Conservation (phyloP, 495 filamentous ascomycete genomes). For the Daldinia decipiens region DNA sequence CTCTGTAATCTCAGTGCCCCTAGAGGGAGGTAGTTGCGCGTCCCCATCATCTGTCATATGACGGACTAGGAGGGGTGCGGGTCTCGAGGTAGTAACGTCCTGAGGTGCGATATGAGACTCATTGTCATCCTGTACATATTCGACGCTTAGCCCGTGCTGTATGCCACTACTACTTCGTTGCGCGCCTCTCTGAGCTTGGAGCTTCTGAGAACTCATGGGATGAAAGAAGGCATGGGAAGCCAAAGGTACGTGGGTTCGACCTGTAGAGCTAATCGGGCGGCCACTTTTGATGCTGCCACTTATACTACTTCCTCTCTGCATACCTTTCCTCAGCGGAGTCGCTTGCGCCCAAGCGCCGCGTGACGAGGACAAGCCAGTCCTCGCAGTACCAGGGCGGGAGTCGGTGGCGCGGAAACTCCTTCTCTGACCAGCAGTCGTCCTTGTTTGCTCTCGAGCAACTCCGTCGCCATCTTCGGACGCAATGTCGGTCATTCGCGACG, state of each 20-base stretch:
- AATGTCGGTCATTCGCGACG: constrained; percentile 85
- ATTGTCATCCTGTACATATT: constrained; percentile 52
- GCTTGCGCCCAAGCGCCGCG: constrained; percentile 60
- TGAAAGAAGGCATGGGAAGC: constrained; percentile 92
- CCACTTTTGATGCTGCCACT: constrained; percentile 57
- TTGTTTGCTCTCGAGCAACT: constrained; percentile 47
- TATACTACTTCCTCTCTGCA: constrained; percentile 57
- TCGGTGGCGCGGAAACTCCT: constrained; percentile 56
- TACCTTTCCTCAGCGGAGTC: constrained; percentile 57
- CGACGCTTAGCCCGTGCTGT: constrained; percentile 52
- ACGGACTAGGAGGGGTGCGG: constrained; percentile 47
- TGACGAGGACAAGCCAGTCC: constrained; percentile 62
- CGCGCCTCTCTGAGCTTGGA: constrained; percentile 86
- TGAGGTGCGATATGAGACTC: constrained; percentile 49
- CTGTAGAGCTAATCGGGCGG: constrained; percentile 71
- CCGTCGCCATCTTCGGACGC: constrained; percentile 65
- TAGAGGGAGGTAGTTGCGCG: constrained; percentile 68
- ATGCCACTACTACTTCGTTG: constrained; percentile 52
- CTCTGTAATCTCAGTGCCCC: constrained; percentile 82
- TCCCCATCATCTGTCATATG: constrained; percentile 64
- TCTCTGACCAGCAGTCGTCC: constrained; percentile 48
- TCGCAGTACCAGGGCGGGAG: constrained; percentile 60
- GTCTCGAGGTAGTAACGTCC: constrained; percentile 63
- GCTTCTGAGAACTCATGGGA: constrained; percentile 94
- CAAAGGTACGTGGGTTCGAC: constrained; percentile 88